A percentile compares a stretch with the other conserved stretches of the same genome.
phyloP scores from a whole-genome alignment of 2,329 filamentous ascomycete species.

The Colletotrichum sp. region DNA sequence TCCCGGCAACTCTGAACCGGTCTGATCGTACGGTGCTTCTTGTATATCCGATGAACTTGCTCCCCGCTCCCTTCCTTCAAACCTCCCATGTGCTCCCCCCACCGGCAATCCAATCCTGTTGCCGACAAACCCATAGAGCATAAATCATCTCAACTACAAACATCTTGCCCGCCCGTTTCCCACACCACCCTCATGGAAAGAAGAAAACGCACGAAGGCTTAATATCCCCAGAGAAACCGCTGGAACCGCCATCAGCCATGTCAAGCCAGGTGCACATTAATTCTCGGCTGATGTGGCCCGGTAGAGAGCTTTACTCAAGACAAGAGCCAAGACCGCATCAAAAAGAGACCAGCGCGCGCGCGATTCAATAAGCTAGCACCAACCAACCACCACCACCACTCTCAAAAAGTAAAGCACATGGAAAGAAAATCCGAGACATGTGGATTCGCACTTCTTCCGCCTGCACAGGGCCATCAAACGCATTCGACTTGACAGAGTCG shows the following conservation, averaged over 20 bases:
- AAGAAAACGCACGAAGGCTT: neutral
- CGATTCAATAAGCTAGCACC: neutral
- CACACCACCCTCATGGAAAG: neutral
- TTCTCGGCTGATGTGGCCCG: neutral
- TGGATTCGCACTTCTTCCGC: neutral
- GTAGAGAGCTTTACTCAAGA: neutral
- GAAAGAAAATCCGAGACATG: constrained; percentile 1
- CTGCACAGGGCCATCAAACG: neutral
- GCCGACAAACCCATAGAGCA: neutral
- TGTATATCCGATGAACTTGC: constrained; percentile 10
- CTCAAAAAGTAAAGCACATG: neutral
- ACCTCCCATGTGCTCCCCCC: neutral
- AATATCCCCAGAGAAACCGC: neutral
- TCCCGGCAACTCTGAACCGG: constrained; percentile 1
- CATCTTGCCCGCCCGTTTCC: neutral
- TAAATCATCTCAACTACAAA: constrained; percentile 4
- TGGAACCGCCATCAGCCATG: neutral
- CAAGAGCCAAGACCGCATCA: neutral
- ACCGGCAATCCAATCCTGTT: neutral
- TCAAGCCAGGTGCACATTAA: neutral
- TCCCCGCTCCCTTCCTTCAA: neutral
- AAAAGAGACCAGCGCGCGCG: neutral
- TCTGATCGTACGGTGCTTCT: neutral
- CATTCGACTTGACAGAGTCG: neutral
- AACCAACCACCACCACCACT: neutral